Evolutionary conservation across 495 filamentous ascomycete species (phyloP).

Genomic region (Cercophora newfieldiana): DNA sequence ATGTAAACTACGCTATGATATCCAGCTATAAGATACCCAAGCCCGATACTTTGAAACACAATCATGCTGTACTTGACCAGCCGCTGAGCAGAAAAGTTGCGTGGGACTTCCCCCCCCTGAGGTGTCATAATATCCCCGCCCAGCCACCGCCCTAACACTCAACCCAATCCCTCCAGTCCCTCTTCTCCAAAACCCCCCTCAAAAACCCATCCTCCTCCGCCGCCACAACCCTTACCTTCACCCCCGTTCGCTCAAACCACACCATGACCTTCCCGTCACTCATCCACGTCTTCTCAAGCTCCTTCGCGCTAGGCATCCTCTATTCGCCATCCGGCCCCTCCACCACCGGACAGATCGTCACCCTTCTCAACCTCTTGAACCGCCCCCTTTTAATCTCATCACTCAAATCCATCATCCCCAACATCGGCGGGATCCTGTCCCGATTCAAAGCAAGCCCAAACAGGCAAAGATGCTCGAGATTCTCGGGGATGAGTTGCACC

Average conservation of each 20-base stretch:
- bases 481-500: background rate
- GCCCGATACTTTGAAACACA: too few species aligned
- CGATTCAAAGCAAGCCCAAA: background rate
- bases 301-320: background rate
- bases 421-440: background rate
- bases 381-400: too few species aligned
- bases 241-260: background rate
- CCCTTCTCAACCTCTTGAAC: background rate
- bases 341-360: background rate
- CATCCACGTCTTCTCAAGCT: background rate
- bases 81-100: too few species aligned
- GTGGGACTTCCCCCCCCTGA: too few species aligned
- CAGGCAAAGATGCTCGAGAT: background rate
- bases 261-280: background rate
- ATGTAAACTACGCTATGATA: too few species aligned
- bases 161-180: too few species aligned
- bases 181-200: too few species aligned
- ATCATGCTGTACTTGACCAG: too few species aligned
- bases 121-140: too few species aligned
- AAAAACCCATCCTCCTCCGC: too few species aligned
- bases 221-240: background rate
- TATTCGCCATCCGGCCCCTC: background rate
- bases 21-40: too few species aligned
- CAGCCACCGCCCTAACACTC: too few species aligned
- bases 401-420: background rate